Evolutionary conservation across 179 eudicot genomes (phyloP).

Genomic region (Silene noctiflora): DNA sequence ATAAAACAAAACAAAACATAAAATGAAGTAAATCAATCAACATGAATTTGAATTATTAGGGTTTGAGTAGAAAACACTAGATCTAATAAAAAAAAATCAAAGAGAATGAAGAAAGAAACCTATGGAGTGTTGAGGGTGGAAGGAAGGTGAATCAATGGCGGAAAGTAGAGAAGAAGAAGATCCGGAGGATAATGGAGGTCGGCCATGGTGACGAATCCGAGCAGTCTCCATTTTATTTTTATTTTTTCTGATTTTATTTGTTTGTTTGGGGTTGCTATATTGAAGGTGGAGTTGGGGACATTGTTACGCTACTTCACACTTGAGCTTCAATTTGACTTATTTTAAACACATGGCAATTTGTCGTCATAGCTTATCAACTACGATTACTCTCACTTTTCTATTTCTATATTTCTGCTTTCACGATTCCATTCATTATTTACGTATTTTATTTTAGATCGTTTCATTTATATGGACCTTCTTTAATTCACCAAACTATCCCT

Average conservation of each 20-base stretch:
- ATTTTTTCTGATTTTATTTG: neutral
- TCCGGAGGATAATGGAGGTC: constrained; percentile 10
- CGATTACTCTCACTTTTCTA: too few species aligned
- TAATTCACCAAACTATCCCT: too few species aligned
- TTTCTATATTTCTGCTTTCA: too few species aligned
- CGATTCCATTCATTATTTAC: too few species aligned
- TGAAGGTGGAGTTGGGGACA: constrained; percentile 6
- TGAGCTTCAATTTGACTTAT: neutral
- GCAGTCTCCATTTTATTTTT: constrained; percentile 4
- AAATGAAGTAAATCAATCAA: neutral
- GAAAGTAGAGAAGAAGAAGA: constrained; percentile 7
- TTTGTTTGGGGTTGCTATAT: neutral
- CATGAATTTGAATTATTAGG: neutral
- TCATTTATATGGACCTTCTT: too few species aligned
- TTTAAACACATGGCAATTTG: too few species aligned
- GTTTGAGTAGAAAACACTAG: constrained; percentile 4
- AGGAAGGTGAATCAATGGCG: constrained; percentile 12
- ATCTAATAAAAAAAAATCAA: neutral
- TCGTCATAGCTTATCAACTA: too few species aligned
- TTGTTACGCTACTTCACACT: constrained; percentile 7
- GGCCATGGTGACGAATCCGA: neutral
- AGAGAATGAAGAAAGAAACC: neutral
- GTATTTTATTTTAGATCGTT: too few species aligned
- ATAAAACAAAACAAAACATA: neutral
- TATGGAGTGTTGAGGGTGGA: neutral